phyloP scores from a whole-genome alignment of 345 rosid species.

The Salix udensis region DNA sequence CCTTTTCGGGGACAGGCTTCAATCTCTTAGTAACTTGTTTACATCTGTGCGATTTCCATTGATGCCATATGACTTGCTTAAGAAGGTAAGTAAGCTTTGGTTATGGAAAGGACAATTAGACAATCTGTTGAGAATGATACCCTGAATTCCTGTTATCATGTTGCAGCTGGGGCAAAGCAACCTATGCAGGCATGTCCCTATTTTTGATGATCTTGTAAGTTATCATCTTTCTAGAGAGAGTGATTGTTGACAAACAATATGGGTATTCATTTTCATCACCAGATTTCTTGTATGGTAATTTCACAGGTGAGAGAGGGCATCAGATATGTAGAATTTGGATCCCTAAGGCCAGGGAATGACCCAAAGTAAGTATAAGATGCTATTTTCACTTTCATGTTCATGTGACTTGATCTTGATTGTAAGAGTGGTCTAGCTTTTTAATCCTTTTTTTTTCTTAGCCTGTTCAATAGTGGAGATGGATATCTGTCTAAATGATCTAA shows the following conservation, averaged over 20 bases:
- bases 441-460: not conserved
- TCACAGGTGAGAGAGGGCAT: constrained; percentile 67
- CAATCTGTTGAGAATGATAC: not conserved
- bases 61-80: constrained; percentile 56
- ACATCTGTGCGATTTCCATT: constrained; percentile 77
- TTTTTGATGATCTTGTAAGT: constrained; percentile 65
- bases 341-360: constrained; percentile 38
- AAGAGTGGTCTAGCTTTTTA: not conserved
- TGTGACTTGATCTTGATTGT: not conserved
- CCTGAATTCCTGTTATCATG: constrained; percentile 18
- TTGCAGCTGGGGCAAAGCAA: constrained; percentile 70
- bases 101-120: constrained; percentile 5
- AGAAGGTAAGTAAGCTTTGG: constrained; percentile 50
- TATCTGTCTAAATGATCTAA: not conserved
- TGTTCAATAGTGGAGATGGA: not conserved
- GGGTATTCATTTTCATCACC: not conserved
- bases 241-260: not conserved
- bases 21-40: constrained; percentile 48
- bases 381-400: not conserved
- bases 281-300: constrained; percentile 15
- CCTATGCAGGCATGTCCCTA: constrained; percentile 42
- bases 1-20: constrained; percentile 64
- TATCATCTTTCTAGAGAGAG: not conserved
- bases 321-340: constrained; percentile 40
- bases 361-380: constrained; percentile 43